These are phyloP conservation scores for Trichoderma sp. DNA, from an alignment of 2,329 filamentous ascomycete species.

Conservation along the genomic window DNA sequence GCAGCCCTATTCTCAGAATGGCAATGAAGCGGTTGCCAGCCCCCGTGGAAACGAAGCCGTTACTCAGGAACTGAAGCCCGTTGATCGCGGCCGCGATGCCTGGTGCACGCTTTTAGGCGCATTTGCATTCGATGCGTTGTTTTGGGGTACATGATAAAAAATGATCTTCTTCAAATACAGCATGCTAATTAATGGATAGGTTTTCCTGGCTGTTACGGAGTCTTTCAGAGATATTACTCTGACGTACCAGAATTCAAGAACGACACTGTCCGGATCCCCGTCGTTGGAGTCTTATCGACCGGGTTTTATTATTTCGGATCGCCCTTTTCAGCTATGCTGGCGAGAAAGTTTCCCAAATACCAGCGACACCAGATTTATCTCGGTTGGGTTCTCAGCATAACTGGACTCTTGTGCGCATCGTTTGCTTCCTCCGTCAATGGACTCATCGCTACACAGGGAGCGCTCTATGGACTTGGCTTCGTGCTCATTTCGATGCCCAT, in stretches of 20 bases:
- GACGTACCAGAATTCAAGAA: constrained; percentile 25
- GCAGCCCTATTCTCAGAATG: background rate
- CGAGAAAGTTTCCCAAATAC: constrained; percentile 24
- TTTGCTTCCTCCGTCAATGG: constrained; percentile 33
- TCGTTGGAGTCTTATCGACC: constrained; percentile 28
- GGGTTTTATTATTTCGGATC: constrained; percentile 29
- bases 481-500: constrained; percentile 38
- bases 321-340: constrained; percentile 25
- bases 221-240: constrained; percentile 32
- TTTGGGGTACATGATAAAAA: constrained; percentile 19
- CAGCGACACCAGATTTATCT: constrained; percentile 35
- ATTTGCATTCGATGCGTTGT: constrained; percentile 26
- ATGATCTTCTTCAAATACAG: accelerated
- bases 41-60: background rate
- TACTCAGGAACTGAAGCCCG: constrained; percentile 20
- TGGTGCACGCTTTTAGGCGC: constrained; percentile 25
- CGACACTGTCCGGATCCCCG: constrained; percentile 24
- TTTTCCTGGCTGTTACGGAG: constrained; percentile 29
- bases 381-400: constrained; percentile 40
- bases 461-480: constrained; percentile 40
- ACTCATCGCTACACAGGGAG: constrained; percentile 40
- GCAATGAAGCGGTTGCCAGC: background rate
- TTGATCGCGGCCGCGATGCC: constrained; percentile 27
- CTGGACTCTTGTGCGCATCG: constrained; percentile 33
- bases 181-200: background rate